Base-by-base conservation (phyloP, 208 protist genomes). In the Crithidia fasciculata region DNA sequence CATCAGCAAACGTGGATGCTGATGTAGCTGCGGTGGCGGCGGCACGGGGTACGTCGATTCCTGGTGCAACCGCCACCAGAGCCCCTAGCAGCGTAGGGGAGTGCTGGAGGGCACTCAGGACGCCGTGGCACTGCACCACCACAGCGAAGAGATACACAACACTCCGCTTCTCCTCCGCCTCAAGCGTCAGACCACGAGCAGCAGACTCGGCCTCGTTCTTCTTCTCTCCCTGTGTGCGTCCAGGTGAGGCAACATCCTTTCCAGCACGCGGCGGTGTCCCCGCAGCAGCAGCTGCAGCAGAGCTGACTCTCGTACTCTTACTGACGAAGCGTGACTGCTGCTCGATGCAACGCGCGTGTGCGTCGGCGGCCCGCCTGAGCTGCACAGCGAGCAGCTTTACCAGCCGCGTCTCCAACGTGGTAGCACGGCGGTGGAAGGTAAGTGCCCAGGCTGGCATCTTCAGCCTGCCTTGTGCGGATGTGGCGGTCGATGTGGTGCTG, bases 341-440 rank as follows among this genome's bases (percentile, higher is more conserved):
- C 36, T 64, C 60, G 12, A n/a, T 13, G 2, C 73, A 36, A 10
- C 49, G 67, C 40, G 74, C 74, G 56, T 70, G 62, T 0, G 16
- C 55, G 62, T 80, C 74, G 5, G 68, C 74, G 28, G 62, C 63
- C 5, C 74, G 68, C 15, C 74, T 67, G 44, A 80, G 74, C 3
- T 40, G 67, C 53, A 18, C 44, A 45, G 74, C 3, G 53, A 80
- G 40, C 19, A 74, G 40, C 62, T 80, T 80, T 13, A 74, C 55
- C 8, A 80, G 68, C 2, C 74, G 74, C 37, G 55, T 64, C 39
- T 80, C 74, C 9, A 80, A 40, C 2, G 74, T 63, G 2, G 60
- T 66, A 3, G 63, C 69, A 44, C 74, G 67, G 4, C 74, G 74
- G 19, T 60, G 62, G 13, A 70, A 50, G 43, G 9, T 39, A 13